Evolutionary conservation across 139 green algal genomes (phyloP), one percentile per base, ranked within the genome.

Genomic region (Micractinium conductrix): DNA sequence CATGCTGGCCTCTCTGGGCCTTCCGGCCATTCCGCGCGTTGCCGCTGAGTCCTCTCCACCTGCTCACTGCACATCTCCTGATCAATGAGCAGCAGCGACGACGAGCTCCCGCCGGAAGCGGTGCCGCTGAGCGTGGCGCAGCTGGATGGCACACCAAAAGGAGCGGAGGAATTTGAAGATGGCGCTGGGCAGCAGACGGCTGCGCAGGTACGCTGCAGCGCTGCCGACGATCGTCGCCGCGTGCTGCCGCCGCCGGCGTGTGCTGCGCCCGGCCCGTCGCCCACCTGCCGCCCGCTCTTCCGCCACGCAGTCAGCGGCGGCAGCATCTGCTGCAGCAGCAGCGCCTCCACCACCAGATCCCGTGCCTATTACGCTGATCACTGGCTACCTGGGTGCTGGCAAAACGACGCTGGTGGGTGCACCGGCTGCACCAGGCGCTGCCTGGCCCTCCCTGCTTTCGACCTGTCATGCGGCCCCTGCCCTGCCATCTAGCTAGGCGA

Each of bases 391-490:
- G 33, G 86, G 62, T 14, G 55, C 69, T 19, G 94, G 93, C 55
- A 97, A 98, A 75, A 96, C 91, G 1, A 99, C 95, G 1, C 85
- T 99, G 53, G 93, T n/a, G n/a, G n/a, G n/a, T 99, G 1, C 96
- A 97, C 68, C 90, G 98, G 87, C 95, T 99, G 43, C 89, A 16
- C 12, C 16, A 24, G 48, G 48, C 14, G 16, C 16, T 58, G 14
- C 48, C 12, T 16, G 48, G 48, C 48, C 48, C 48, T 58, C 14
- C 48, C 48, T 58, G 48, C 48, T 58, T 58, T 12, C 14, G 48
- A 58, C 14, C 16, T 58, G 48, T n/a, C n/a, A n/a, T n/a, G n/a
- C n/a, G n/a, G n/a, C n/a, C n/a, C n/a, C n/a, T n/a, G n/a, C n/a
- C n/a, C n/a, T n/a, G n/a, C n/a, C n/a, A n/a, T n/a, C n/a, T n/a